These are phyloP conservation scores for Jaltomata sinuosa DNA, from an alignment of 257 asterid species.

Conservation along the genomic window DNA sequence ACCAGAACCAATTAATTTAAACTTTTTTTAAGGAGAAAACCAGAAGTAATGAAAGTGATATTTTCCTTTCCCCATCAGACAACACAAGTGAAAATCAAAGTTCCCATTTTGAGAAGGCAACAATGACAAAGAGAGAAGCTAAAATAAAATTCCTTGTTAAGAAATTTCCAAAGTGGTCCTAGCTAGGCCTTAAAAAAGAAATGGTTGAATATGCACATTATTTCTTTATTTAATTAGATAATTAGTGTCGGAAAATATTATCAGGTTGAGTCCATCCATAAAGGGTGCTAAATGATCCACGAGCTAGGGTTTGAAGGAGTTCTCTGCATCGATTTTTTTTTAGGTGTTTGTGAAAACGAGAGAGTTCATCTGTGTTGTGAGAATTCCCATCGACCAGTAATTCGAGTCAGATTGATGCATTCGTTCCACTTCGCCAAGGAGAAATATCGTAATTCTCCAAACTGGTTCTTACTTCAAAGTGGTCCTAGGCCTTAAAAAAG, in stretches of 20 bases:
- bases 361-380: too few species aligned
- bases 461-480: not conserved
- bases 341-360: too few species aligned
- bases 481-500: not conserved
- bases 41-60: not conserved
- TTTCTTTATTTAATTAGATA: not conserved
- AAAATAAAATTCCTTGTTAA: not conserved
- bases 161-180: not conserved
- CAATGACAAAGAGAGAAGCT: not conserved
- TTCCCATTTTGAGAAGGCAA: constrained; percentile 1
- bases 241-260: not conserved
- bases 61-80: not conserved
- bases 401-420: not conserved
- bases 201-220: not conserved
- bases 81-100: not conserved
- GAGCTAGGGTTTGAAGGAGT: not conserved
- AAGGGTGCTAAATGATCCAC: not conserved
- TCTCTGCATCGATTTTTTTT: too few species aligned
- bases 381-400: not conserved
- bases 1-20: not conserved
- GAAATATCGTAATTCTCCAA: not conserved
- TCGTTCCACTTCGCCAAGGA: not conserved
- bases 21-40: not conserved
- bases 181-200: not conserved
- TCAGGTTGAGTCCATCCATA: not conserved